Base-by-base conservation (phyloP, 2,329 filamentous ascomycete species). In the Metarhizium guizhouense region DNA sequence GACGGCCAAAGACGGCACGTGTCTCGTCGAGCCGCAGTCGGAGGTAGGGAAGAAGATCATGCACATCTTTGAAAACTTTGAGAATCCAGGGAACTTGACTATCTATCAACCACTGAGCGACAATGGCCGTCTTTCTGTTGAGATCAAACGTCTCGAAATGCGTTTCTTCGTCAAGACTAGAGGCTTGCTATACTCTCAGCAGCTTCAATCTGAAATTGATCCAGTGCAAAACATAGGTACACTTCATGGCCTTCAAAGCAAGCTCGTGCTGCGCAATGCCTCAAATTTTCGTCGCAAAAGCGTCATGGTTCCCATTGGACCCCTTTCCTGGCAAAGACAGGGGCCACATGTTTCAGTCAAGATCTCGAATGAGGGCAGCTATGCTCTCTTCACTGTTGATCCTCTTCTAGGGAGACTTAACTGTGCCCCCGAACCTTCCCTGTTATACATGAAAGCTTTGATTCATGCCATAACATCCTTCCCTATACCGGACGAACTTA, bases 381-480 rank as follows among this genome's bases (percentile, higher is more conserved):
- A 60, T 29, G 55, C n/a, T 16, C 32, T 40, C 1, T 87, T 79
- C 52, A 68, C 68, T 0, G 76, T 87, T 47, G 76, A 87, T 50
- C 63, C 73, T 1, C 63, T 79, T 0, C 70, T 88, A 2, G 76
- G 79, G 0, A 74, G 80, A 0, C 65, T 88, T 0, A 74, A 79
- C 3, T 85, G 82, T 42, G 72, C 83, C 0, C 69, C 79, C 0
- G 84, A 87, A 49, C 80, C 80, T 0, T 64, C 64, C 0, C 66
- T 84, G 0, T 67, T 83, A 0, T 84, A 83, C 55, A 70, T 70
- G 1, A 86, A 84, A 60, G 83, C 82, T 0, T 65, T 76, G 4
- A 64, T 83, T 1, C 85, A 88, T 62, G 85, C 84, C 0, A 67
- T 76, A 4, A 88, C 85, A 0, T 84, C 84, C 0, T 81, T 77